These are phyloP conservation scores for Phaseolus coccineus DNA, from an alignment of 331 rosid genomes.

Conservation along the genomic window DNA sequence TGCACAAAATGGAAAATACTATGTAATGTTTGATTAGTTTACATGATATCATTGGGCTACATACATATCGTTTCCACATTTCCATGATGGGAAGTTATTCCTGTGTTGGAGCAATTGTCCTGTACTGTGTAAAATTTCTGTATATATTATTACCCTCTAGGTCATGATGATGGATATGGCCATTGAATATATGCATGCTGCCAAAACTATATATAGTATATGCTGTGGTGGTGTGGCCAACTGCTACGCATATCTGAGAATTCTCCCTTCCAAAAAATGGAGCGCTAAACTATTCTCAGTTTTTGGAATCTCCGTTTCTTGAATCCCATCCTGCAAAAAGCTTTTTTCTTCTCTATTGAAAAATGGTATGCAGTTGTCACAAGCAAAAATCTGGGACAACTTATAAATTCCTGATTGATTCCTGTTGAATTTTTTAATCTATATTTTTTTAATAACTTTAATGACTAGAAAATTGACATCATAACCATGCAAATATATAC, in stretches of 20 bases:
- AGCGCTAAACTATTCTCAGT: background rate
- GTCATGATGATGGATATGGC: conserved; percentile 1
- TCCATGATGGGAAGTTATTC: background rate
- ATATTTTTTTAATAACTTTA: background rate
- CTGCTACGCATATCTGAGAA: background rate
- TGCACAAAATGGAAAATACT: background rate
- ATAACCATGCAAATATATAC: conserved; percentile 23
- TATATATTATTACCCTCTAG: background rate
- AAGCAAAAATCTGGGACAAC: background rate
- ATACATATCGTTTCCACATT: background rate
- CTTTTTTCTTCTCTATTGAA: background rate
- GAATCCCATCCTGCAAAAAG: background rate
- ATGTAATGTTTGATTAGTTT: conserved; percentile 34
- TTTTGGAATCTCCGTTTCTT: background rate
- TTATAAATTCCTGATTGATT: background rate
- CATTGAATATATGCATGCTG: background rate
- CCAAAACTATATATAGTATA: background rate
- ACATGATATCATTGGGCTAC: background rate
- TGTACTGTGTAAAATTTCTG: conserved; percentile 2
- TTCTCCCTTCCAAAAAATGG: background rate
- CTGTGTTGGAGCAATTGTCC: conserved; percentile 2
- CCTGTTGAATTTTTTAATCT: background rate
- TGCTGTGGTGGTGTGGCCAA: background rate
- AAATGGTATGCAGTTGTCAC: background rate
- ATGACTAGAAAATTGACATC: background rate